These are phyloP conservation scores for Tilletia indica DNA, from an alignment of 1,284 basidiomycete genomes.

Conservation along the genomic window DNA sequence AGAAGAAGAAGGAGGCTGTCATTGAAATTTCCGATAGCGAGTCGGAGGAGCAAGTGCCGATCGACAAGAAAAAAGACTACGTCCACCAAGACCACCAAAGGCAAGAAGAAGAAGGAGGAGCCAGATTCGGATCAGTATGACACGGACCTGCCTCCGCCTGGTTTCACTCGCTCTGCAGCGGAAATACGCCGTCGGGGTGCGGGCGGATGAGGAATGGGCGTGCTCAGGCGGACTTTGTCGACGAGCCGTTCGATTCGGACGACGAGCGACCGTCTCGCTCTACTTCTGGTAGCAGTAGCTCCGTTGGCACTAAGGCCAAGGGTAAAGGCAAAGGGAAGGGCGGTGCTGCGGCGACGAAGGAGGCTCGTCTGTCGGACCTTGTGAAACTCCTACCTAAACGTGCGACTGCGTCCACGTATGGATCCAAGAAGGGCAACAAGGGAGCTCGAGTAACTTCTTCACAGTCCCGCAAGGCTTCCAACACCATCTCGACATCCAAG, in stretches of 20 bases:
- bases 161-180: neutral
- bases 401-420: neutral
- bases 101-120: neutral
- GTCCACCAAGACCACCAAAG: neutral
- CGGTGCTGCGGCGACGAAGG: neutral
- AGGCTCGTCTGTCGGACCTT: neutral
- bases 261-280: neutral
- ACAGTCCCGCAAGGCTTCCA: too few relatives aligned
- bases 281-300: neutral
- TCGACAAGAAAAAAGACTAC: neutral
- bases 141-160: slow-evolving; percentile 6
- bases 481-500: neutral
- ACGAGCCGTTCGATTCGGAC: slow-evolving; percentile 9
- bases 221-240: neutral
- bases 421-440: neutral
- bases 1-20: neutral
- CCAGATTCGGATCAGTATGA: neutral
- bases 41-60: neutral
- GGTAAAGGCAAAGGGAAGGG: neutral
- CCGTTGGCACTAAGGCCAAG: neutral
- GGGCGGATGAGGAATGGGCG: too few relatives aligned
- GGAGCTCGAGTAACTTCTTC: too few relatives aligned
- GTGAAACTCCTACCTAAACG: neutral
- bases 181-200: neutral
- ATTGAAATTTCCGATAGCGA: slow-evolving; percentile 1